phyloP scores from a whole-genome alignment of 2,329 filamentous ascomycete species.

The Thelonectria discophora region DNA sequence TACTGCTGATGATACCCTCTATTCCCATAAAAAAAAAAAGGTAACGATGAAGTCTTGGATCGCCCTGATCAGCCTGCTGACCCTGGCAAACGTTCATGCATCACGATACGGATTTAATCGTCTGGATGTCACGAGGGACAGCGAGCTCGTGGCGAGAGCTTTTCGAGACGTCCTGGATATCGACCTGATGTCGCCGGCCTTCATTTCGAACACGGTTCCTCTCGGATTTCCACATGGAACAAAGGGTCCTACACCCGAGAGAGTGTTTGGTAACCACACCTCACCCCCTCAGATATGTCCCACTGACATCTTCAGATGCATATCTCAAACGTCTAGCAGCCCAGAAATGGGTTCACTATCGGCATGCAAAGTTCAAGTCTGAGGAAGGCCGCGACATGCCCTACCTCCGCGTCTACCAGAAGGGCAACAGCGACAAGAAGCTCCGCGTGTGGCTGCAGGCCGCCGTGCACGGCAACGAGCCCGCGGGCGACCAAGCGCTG shows the following conservation, averaged over 20 bases:
- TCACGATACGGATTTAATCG: conserved; percentile 11
- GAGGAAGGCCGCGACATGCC: conserved; percentile 23
- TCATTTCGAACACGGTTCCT: not conserved
- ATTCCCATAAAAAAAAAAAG: not conserved
- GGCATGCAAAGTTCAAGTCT: not conserved
- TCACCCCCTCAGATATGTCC: not conserved
- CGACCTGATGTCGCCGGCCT: conserved; percentile 6
- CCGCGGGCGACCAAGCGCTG: conserved; percentile 44
- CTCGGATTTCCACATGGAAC: conserved; percentile 12
- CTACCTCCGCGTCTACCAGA: conserved; percentile 27
- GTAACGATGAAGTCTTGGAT: not conserved
- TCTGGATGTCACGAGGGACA: conserved; percentile 3
- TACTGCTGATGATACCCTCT: not conserved
- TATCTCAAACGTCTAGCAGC: not conserved
- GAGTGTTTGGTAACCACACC: not conserved
- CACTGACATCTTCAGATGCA: not conserved
- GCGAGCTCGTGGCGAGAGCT: conserved; percentile 11
- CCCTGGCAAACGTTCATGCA: not conserved
- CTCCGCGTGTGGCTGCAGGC: conserved; percentile 46
- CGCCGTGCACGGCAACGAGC: conserved; percentile 47
- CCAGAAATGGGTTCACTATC: not conserved
- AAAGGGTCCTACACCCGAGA: conserved; percentile 5
- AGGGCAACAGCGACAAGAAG: conserved; percentile 26
- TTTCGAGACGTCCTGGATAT: conserved; percentile 6
- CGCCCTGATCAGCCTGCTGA: conserved; percentile 6